Conservation (phyloP, 495 filamentous ascomycete genomes). For the Podospora pseudoanserina region DNA sequence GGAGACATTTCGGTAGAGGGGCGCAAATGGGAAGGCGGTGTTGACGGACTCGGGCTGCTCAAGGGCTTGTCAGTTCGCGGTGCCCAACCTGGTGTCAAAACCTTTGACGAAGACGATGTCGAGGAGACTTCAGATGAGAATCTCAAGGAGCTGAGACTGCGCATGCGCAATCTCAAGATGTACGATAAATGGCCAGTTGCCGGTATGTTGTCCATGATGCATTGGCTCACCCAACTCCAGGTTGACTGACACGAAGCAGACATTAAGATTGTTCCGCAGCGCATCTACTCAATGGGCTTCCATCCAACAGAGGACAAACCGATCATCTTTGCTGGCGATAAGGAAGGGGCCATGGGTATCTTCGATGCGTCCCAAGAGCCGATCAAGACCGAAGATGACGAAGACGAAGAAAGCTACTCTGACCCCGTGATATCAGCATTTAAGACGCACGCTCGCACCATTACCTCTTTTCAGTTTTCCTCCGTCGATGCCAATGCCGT, state of each 20-base stretch:
- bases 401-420: constrained; percentile 47
- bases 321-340: constrained; percentile 92
- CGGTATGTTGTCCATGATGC: constrained; percentile 44
- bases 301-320: constrained; percentile 83
- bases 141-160: constrained; percentile 70
- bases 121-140: constrained; percentile 75
- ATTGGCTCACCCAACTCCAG: background rate
- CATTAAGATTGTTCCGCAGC: constrained; percentile 89
- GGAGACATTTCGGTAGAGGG: constrained; percentile 78
- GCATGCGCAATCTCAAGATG: constrained; percentile 73
- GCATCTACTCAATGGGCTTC: constrained; percentile 83
- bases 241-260: constrained; percentile 46
- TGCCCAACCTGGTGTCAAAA: constrained; percentile 72
- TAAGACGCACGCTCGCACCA: constrained; percentile 87
- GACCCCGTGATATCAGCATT: constrained; percentile 79
- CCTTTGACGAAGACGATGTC: constrained; percentile 76
- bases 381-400: constrained; percentile 50
- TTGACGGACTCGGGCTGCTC: constrained; percentile 39
- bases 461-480: constrained; percentile 75
- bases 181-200: constrained; percentile 80
- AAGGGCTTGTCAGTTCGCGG: constrained; percentile 51
- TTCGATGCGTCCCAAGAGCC: constrained; percentile 79
- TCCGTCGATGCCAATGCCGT: constrained; percentile 66
- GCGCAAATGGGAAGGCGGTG: constrained; percentile 52
- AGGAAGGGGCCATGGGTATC: constrained; percentile 89